Evolutionary conservation across 106 monocot genomes (phyloP), one percentile per base, ranked within the genome.

Genomic region (Dendrobium huoshanense): DNA sequence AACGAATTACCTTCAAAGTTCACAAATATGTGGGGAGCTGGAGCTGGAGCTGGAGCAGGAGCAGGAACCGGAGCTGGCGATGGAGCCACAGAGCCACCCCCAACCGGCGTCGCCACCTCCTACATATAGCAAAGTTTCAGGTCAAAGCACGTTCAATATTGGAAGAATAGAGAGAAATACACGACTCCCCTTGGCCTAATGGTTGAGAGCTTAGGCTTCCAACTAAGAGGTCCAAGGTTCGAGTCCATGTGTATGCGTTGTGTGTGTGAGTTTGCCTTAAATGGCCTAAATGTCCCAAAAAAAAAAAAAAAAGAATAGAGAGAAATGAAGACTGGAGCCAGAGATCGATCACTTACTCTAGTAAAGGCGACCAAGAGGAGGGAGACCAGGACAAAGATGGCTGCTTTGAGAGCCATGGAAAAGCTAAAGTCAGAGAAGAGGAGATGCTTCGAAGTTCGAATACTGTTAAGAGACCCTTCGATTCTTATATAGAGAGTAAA

Each of bases 381-480:
- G 9, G 75, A 81, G 40, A 72, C 84, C 13, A 84, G 33, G 7
- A 81, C 25, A 11, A 87, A 84, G 41, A 81, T 0, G 58, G 87
- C 80, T 49, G 78, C 58, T 65, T 81, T 87, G 44, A 78, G 31
- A 73, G 87, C 84, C 87, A 87, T 87, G 42, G 5, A 20, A 7
- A 3, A n/a, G 15, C 10, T 10, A 1, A 9, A 74, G 41, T 43
- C 20, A 74, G 0, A 13, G 74, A 74, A 7, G 43, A 4, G 43
- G 44, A 74, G 43, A 70, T 33, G 0, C 3, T 7, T 4, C 2
- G 70, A 16, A 37, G 37, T 15, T 37, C 27, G 70, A 37, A 37
- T 16, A 3, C 37, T 70, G 7, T 0, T 33, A 70, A 10, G 67
- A 29, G 11, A 29, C 9, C 6, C 0, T 8, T 9, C 1, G 67